These are phyloP conservation scores for Cladosporium sp. DNA, from an alignment of 2,329 filamentous ascomycete species.

Conservation along the genomic window DNA sequence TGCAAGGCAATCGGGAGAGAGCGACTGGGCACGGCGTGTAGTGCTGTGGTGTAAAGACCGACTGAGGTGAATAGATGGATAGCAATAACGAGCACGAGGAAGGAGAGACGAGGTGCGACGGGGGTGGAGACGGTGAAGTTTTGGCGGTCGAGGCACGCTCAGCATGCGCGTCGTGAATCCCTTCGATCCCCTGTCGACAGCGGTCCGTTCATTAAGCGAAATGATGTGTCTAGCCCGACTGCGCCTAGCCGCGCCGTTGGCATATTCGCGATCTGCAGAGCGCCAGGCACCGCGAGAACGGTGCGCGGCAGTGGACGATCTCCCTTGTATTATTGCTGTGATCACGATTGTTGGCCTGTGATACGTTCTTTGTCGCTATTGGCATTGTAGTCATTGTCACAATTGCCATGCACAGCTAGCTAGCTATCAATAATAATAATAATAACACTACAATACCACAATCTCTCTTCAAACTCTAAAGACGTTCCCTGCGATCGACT, in stretches of 20 bases:
- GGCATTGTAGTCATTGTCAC: background rate
- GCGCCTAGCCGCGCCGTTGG: constrained; percentile 12
- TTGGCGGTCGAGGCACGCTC: constrained; percentile 3
- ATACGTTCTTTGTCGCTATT: background rate
- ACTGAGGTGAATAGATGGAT: constrained; percentile 15
- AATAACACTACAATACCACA: background rate
- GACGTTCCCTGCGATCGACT: background rate
- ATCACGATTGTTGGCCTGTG: constrained; percentile 7
- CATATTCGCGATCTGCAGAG: constrained; percentile 11
- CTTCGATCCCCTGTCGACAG: constrained; percentile 3
- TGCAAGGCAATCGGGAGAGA: constrained; percentile 17
- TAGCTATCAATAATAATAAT: background rate
- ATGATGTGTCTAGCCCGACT: constrained; percentile 5
- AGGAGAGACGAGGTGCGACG: constrained; percentile 5
- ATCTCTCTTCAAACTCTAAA: background rate
- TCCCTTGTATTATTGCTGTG: background rate
- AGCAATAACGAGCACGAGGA: background rate
- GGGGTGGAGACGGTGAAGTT: constrained; percentile 2
- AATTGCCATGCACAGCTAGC: background rate
- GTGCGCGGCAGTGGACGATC: background rate
- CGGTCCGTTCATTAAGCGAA: constrained; percentile 7
- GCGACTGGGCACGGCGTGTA: constrained; percentile 11
- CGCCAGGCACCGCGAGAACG: constrained; percentile 14
- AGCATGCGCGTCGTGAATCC: constrained; percentile 4
- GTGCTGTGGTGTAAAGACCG: constrained; percentile 13